Base-by-base conservation (phyloP, 2,329 filamentous ascomycete species). In the Talaromyces sp. region DNA sequence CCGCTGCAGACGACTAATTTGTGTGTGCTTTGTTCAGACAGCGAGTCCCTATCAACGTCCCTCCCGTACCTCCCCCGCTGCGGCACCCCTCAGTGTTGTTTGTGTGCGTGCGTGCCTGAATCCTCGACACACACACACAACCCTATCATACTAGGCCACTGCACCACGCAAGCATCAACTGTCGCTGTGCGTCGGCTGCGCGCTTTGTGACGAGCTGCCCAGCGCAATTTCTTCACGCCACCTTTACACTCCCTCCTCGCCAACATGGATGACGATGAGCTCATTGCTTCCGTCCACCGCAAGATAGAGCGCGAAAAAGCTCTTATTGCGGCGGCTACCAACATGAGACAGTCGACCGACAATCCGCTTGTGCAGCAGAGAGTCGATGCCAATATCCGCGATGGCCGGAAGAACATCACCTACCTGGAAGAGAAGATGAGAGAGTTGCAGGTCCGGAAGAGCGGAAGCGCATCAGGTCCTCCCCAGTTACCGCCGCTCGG, bases 301-400 rank as follows among this genome's bases (percentile, higher is more conserved):
- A 98, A 99, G 89, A 98, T 99, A 78, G 92, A 97, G 83, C 89
- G 94, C 76, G 95, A 99, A 80, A 94, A 93, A 83, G 90, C 89
- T 71, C 88, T 98, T 73, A 95, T 99, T 83, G 90, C 90, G 77
- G 94, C 92, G 71, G 94, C 94, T 69, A 95, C 91, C 79, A 87
- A 90, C 70, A 96, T 99, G 93, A 90, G 92, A 79, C 89, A 93
- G 79, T 93, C 95, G 77, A 97, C 94, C 69, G 91, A 92, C 81
- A 99, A 99, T 78, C 90, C 93, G 69, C 85, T 88, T 65, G 94
- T 98, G 67, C 89, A 92, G 73, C 93, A 93, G 70, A 87, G 92
- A 72, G 87, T 96, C 76, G 94, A 98, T 74, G 90, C 89, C 65
- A 92, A 97, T 79, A 96, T 99, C 79, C 90, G 93, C 74, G 94